Evolutionary conservation across 768 basidiomycete genomes (phyloP), one percentile per base, ranked within the genome.

Genomic region (Wakefieldia striispora): DNA sequence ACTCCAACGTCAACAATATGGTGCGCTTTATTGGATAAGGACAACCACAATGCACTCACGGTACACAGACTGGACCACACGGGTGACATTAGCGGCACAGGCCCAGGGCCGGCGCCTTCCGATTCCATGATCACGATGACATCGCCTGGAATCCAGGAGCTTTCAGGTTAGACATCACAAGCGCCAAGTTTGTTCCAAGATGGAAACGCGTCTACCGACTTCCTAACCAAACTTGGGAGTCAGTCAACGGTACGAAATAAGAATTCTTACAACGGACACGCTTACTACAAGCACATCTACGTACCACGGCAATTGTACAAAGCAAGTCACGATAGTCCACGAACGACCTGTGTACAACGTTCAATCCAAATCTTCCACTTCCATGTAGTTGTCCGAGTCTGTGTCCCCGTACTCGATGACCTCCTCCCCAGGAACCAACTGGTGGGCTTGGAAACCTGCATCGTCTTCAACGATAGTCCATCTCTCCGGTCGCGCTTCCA

Each of bases 391-490:
- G 49, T 75, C 74, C 40, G 74, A 69, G 64, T 76, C 75, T 13
- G 65, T 67, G 27, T 67, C 66, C 10, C 61, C 58, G 36, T 72
- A 72, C 9, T 70, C 68, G 8, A 57, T 45, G 27, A 62, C 60
- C 1, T 72, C 74, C 16, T 64, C 64, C 53, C 65, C 68, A 0
- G 62, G 63, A 19, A 70, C 60, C 36, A 81, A 62, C 38, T 65
- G 59, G 40, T 67, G 67, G 47, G 84, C 77, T 27, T 69, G 80
- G 33, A 57, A 60, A 9, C 68, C 66, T 17, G 77, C 81, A 40
- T 74, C 72, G 6, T 59, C 66, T 12, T 66, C 59, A 6, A 59
- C 31, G 36, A 70, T 59, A 45, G 53, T 59, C 75, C 76, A 78
- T 33, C 76, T 60, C 45, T 83, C 83, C 21, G 72, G 68, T 19